Base-by-base conservation (phyloP, 805 yeast species). In the Kodamaea hsintzibuensis region DNA sequence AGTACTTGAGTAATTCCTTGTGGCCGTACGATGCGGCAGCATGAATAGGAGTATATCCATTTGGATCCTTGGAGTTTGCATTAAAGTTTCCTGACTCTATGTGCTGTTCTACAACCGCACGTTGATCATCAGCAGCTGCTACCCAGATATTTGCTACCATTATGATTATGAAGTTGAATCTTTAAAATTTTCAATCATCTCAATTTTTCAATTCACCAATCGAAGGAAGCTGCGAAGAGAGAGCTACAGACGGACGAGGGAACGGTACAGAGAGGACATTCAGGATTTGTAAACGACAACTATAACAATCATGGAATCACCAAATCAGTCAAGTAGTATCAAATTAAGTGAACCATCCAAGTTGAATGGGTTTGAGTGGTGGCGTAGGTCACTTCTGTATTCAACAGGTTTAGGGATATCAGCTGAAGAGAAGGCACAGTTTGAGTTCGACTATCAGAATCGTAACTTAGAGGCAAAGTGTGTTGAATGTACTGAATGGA, bases 21-120 rank as follows among this genome's bases (percentile, higher is more conserved):
- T 93, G 92, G 7, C 93, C 93, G 69, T 95, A 95, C 1, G 98
- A 88, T 1, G 96, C 96, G 1, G 99, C 98, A 0, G 99, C 99
- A 68, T 95, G 99, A 10, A 95, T 80, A 6, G 99, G 96, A 0
- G 98, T 93, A 70, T 96, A 95, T 0, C 99, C 99, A 63, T 92
- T 90, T 0, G 89, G 88, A 68, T 95, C 99, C 57, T 86, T 83
- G 6, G 87, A 80, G 63, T 90, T 87, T 2, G 97, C 82, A 2
- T 85, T 78, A 58, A 74, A 76, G 5, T 72, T 63, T 0, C 86
- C 87, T 0, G 79, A 62, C 9, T 70, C 74, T 7, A 95, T 71
- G 51, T 77, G 73, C 12, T 76, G 58, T 57, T 84, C 81, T 6
- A 95, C 97, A 7, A 77, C 63, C 2, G 73, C 78, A 2, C 80